These are phyloP conservation scores for Prinsepia uniflora DNA, from an alignment of 306 rosid genomes.

Conservation along the genomic window DNA sequence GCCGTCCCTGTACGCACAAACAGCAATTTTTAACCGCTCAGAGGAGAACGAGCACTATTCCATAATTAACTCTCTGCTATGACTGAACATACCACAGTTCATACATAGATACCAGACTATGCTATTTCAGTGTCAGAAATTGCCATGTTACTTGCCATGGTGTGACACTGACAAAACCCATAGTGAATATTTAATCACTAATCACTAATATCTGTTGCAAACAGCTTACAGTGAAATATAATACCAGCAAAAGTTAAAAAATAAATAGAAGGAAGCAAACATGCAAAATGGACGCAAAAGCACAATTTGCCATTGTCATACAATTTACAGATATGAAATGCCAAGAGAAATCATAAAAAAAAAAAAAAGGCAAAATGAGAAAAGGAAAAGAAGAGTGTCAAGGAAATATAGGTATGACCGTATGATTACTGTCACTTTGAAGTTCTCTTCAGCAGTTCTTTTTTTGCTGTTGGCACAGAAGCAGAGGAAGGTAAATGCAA, in stretches of 20 bases:
- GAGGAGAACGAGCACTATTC: no score
- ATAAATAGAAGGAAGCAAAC: not conserved
- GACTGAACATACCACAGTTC: no score
- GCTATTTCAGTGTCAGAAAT: no score
- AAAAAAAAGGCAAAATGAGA: constrained; percentile 8
- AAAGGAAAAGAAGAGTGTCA: constrained; percentile 30
- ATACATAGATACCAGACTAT: no score
- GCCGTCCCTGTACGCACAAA: no score
- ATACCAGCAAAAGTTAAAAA: not conserved
- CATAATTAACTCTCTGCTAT: no score
- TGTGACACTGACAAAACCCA: no score
- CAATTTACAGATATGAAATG: constrained; percentile 27
- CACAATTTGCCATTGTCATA: constrained; percentile 30
- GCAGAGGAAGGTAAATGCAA: constrained; percentile 45
- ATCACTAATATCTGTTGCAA: not conserved
- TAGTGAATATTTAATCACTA: not conserved
- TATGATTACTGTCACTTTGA: constrained; percentile 41
- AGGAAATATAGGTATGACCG: constrained; percentile 43
- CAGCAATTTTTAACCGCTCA: no score
- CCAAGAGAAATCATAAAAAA: constrained; percentile 7
- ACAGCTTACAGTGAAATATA: not conserved
- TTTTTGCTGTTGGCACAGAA: constrained; percentile 30
- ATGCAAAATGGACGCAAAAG: constrained; percentile 12
- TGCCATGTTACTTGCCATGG: no score
- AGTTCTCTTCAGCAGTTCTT: constrained; percentile 41